Evolutionary conservation across 345 rosid species (phyloP), one percentile per base, ranked within the genome.

Genomic region (Euphorbia tirucalli): DNA sequence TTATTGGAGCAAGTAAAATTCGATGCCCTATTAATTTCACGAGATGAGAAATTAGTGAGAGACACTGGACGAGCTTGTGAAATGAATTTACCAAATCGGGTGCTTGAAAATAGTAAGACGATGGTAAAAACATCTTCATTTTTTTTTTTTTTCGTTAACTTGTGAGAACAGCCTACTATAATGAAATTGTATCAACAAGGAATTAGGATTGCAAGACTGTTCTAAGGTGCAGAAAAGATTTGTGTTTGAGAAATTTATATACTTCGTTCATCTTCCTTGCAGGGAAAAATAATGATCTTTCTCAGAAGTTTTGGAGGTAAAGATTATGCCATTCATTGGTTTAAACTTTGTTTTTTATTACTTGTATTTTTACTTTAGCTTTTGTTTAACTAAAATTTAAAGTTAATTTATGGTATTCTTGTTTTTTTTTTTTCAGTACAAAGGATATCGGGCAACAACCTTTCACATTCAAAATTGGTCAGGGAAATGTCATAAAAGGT

Each of bases 221-320:
- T 16, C 19, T 46, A 46, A 46, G 52, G 52, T 46, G 52, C 52
- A 5, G 19, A 7, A 13, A 46, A 1, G 44, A 46, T 46, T 16
- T 46, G 52, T 2, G 0, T 50, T 55, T 18, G 1, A 3, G 22
- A 18, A 21, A 61, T 21, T 27, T 28, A 11, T 21, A 0, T 28
- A 37, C 13, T 22, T 2, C 57, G 7, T 11, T 63, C 27, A 11
- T 28, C 5, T 48, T 60, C 44, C 1, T 41, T 85, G 81, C 88
- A 94, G 98, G 97, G 57, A 94, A 94, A 83, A 85, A 84, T 85
- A 85, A 96, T 14, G 87, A 94, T 86, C 87, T 94, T 18, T 83
- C 93, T 28, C 83, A 85, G 82, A 87, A 92, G 84, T 94, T 92
- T 80, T 94, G 97, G 97, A 92, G 98, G 96, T 94, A 75, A 82